Evolutionary conservation across 2,329 filamentous ascomycete species (phyloP).

Genomic region (Penicillium sclerotigenum): DNA sequence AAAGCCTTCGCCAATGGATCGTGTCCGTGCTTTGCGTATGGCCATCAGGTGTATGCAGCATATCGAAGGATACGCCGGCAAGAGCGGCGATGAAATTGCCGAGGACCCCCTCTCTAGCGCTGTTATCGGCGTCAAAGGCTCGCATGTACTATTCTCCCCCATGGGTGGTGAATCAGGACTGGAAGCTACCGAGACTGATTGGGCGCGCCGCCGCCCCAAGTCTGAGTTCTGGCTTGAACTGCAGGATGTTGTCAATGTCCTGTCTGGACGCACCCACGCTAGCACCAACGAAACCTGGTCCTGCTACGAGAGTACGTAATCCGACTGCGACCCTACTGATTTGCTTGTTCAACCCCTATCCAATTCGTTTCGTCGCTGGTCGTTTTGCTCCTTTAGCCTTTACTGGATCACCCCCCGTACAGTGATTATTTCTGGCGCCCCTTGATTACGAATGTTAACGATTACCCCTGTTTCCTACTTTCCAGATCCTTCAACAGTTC

Average conservation of each 20-base stretch:
- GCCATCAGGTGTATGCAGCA: constrained; percentile 94
- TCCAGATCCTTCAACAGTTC: constrained; percentile 18
- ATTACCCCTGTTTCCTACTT: constrained; percentile 1
- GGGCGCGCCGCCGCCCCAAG: constrained; percentile 81
- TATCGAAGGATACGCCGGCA: constrained; percentile 71
- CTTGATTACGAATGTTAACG: constrained; percentile 14
- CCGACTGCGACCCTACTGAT: constrained; percentile 1
- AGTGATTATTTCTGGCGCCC: background rate
- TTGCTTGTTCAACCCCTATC: background rate
- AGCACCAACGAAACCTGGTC: constrained; percentile 27
- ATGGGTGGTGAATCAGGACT: constrained; percentile 64
- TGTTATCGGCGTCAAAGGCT: constrained; percentile 91
- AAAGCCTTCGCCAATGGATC: constrained; percentile 91
- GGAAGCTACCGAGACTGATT: constrained; percentile 85
- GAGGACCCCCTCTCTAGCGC: constrained; percentile 69
- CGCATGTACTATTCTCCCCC: constrained; percentile 79
- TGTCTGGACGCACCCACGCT: constrained; percentile 66
- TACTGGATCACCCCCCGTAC: background rate
- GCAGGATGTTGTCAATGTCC: constrained; percentile 76
- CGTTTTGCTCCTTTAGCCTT: background rate
- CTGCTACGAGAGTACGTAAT: constrained; percentile 32
- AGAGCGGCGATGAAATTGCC: constrained; percentile 64
- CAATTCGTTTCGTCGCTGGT: background rate
- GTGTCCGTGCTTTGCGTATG: constrained; percentile 84
- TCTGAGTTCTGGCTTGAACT: constrained; percentile 80